Percentiles rank a stretch among this genome's conserved stretches.
These are phyloP conservation scores for Talaromyces amestolkiae DNA, from an alignment of 2,329 filamentous ascomycete genomes.

Conservation along the genomic window DNA sequence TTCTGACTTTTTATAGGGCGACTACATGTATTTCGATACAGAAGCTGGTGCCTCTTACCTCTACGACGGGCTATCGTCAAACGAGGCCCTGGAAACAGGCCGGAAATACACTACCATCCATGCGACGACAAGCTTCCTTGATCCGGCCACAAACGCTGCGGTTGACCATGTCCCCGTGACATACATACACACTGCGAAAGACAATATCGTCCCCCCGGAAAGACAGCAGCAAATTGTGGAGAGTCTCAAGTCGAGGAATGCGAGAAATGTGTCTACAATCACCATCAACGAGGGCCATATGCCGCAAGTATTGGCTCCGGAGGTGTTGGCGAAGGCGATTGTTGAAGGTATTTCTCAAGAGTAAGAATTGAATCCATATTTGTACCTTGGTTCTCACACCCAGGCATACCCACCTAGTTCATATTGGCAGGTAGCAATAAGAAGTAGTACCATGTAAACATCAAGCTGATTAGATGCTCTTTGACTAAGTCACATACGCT, in stretches of 20 bases:
- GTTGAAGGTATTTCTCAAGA: conserved; percentile 7
- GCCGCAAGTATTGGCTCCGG: conserved; percentile 25
- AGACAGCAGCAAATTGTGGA: conserved; percentile 32
- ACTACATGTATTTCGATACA: conserved; percentile 17
- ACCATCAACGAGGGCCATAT: conserved; percentile 32
- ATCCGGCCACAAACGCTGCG: conserved; percentile 30
- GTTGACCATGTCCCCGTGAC: conserved; percentile 36
- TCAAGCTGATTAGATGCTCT: neutral
- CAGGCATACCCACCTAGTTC: too few relatives aligned
- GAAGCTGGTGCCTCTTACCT: neutral
- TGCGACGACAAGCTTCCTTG: conserved; percentile 30
- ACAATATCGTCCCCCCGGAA: conserved; percentile 28
- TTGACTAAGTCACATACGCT: neutral
- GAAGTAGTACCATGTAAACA: neutral
- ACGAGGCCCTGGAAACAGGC: conserved; percentile 19
- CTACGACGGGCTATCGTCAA: conserved; percentile 4
- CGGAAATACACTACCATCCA: conserved; percentile 27
- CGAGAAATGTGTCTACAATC: conserved; percentile 35
- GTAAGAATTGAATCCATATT: neutral
- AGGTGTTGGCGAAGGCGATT: conserved; percentile 24
- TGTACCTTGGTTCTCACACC: too few relatives aligned
- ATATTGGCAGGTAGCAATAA: too few relatives aligned
- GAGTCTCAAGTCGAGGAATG: conserved; percentile 31
- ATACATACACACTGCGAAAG: conserved; percentile 33
- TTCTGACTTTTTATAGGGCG: conserved; percentile 5